phyloP scores from a whole-genome alignment of 176 grass and related monocot species.

The Sorghum bicolor region Sorghum_bicolor_NCBIv3 NC_012875.2:1811501-1812000 shows the following conservation, averaged over 20 bases:
- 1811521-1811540: neutral
- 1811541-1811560: neutral
- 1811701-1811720: neutral
- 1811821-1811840: neutral
- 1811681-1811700: neutral
- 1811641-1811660: constrained; percentile 69
- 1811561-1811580: constrained; percentile 34
- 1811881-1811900: too few species aligned
- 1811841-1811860: too few species aligned
- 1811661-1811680: constrained; percentile 79
- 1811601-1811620: constrained; percentile 40
- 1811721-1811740: neutral
- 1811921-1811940: too few species aligned
- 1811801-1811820: neutral
- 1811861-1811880: too few species aligned
- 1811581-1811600: constrained; percentile 61
- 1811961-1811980: too few species aligned
- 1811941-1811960: too few species aligned
- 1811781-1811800: neutral
- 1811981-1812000: too few species aligned
- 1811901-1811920: too few species aligned
- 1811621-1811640: constrained; percentile 77
- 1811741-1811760: constrained; percentile 16
- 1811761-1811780: constrained; percentile 4
- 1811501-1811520: neutral